Conservation (phyloP, 192 early-diverging fungal genomes). For the Backusella morwellensis region DNA sequence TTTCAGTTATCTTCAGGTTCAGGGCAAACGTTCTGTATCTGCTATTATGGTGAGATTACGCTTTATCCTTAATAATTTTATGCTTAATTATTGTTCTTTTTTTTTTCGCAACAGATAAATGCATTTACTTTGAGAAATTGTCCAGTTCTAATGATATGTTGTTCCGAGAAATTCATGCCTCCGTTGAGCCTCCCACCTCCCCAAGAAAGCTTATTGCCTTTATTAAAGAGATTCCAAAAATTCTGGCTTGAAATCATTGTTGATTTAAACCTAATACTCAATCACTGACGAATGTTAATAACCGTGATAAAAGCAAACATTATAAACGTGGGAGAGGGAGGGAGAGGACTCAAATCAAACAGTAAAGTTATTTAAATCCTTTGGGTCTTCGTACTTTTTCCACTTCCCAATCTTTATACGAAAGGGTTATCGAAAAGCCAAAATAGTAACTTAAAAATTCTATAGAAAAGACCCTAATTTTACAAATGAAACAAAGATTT, state of each 20-base stretch:
- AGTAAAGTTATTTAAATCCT: conserved; percentile 10
- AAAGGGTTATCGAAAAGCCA: no score
- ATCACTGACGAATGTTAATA: neutral
- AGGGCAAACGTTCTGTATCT: neutral
- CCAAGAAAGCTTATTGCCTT: neutral
- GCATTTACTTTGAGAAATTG: conserved; percentile 6
- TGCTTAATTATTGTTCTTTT: neutral
- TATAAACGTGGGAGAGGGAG: conserved; percentile 1
- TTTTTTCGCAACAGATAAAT: neutral
- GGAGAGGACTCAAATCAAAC: neutral
- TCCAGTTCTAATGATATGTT: neutral
- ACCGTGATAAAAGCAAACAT: conserved; percentile 6
- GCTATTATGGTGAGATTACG: neutral
- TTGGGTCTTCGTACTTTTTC: conserved; percentile 2
- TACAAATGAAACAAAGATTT: neutral
- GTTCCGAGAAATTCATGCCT: neutral
- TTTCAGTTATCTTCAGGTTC: neutral
- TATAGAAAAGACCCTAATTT: no score
- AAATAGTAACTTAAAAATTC: no score
- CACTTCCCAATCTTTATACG: neutral
- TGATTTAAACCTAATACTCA: conserved; percentile 9
- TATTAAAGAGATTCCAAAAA: conserved; percentile 7
- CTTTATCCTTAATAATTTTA: neutral
- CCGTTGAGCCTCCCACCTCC: neutral
- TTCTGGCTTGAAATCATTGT: conserved; percentile 7